Percentiles rank a stretch among this genome's conserved stretches.
phyloP scores from a whole-genome alignment of 2,329 filamentous ascomycete genomes.

The Myriangium duriaei region DNA sequence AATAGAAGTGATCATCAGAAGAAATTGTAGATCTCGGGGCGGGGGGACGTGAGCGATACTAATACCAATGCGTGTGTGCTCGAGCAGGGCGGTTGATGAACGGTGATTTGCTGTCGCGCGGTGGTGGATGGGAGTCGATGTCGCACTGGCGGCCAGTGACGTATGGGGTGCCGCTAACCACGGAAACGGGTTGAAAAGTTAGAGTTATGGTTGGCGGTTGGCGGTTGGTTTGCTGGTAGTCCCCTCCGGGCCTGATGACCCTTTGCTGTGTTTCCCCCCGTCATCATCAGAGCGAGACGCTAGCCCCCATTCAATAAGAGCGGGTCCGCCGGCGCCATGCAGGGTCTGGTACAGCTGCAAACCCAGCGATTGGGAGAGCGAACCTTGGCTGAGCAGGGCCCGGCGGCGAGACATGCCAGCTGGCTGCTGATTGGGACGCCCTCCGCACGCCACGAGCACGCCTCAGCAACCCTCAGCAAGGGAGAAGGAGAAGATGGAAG shows the following conservation, averaged over 20 bases:
- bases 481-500: not conserved
- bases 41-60: conserved; percentile 5
- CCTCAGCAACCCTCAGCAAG: not conserved
- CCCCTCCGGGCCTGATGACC: not conserved
- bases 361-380: not conserved
- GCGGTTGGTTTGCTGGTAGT: not conserved
- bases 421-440: too few species aligned
- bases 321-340: not conserved
- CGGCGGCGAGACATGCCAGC: not conserved
- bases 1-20: conserved; percentile 10
- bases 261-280: not conserved
- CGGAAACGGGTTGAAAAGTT: not conserved
- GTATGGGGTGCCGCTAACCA: not conserved
- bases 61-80: conserved; percentile 1
- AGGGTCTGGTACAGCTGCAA: not conserved
- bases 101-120: conserved; percentile 40
- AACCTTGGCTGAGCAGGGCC: not conserved
- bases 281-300: not conserved
- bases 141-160: conserved; percentile 30
- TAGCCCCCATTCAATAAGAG: not conserved
- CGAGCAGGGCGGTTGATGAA: conserved; percentile 15
- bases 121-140: conserved; percentile 30
- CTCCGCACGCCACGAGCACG: too few species aligned
- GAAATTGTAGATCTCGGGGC: conserved; percentile 6
- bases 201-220: not conserved